Percentiles rank a stretch among this genome's conserved stretches.
phyloP scores from a whole-genome alignment of 2,329 filamentous ascomycete genomes.

The Fusarium nanum region DNA sequence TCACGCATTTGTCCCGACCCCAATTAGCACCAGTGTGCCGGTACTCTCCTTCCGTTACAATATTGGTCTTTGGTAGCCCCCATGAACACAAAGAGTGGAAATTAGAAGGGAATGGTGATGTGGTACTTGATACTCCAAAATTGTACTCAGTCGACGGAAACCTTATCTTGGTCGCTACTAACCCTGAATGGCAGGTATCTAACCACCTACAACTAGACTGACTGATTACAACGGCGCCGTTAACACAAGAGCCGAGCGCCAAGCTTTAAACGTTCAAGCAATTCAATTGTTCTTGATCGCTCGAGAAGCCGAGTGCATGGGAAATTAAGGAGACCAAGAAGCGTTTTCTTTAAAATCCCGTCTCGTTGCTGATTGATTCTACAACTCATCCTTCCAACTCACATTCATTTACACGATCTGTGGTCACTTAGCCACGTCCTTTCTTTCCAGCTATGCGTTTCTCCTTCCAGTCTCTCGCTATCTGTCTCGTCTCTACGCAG shows the following conservation, averaged over 20 bases:
- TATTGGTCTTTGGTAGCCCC: too few relatives aligned
- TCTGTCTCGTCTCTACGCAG: background rate
- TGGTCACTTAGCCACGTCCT: background rate
- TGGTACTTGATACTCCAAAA: too few relatives aligned
- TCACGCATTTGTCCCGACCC: too few relatives aligned
- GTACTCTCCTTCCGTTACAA: too few relatives aligned
- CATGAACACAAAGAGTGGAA: too few relatives aligned
- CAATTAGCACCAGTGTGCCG: too few relatives aligned
- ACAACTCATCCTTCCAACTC: background rate
- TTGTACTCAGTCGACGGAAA: accelerated
- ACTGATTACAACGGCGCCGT: background rate
- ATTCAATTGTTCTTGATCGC: background rate
- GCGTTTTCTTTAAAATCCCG: background rate
- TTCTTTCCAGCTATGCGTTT: background rate
- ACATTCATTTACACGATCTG: background rate
- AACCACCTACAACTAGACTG: background rate
- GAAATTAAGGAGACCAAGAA: background rate
- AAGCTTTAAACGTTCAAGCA: background rate
- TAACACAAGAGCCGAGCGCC: background rate
- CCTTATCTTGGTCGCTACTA: accelerated
- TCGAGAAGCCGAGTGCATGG: background rate
- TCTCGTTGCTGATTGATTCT: background rate
- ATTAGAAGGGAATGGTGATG: too few relatives aligned
- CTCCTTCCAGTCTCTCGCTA: background rate
- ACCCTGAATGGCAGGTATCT: background rate